phyloP scores from a whole-genome alignment of 1,139 yeast species.

The Protomyces pachydermus region DNA sequence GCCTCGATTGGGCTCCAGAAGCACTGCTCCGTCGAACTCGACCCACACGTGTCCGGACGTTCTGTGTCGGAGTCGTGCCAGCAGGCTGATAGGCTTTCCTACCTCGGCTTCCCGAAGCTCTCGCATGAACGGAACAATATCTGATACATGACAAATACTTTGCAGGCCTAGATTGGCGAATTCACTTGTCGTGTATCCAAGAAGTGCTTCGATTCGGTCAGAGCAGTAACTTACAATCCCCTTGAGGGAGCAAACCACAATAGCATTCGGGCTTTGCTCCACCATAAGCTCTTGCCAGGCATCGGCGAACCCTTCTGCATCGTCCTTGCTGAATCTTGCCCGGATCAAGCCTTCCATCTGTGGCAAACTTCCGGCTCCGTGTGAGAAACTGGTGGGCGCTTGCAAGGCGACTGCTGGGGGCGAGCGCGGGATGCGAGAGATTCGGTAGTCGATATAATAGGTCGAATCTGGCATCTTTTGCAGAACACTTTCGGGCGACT shows the following conservation, averaged over 20 bases:
- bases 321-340: not conserved
- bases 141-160: conserved; percentile 27
- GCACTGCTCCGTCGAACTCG: conserved; percentile 25
- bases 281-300: conserved; percentile 14
- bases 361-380: not conserved
- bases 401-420: not conserved
- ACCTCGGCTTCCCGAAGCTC: conserved; percentile 19
- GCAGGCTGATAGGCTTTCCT: conserved; percentile 13
- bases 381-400: not conserved
- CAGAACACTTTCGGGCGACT: conserved; percentile 2
- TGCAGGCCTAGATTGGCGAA: conserved; percentile 22
- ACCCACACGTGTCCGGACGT: conserved; percentile 26
- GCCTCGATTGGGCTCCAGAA: conserved; percentile 8
- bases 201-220: conserved; percentile 3
- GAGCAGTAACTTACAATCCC: conserved; percentile 28
- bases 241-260: conserved; percentile 27
- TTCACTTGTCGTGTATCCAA: conserved; percentile 28
- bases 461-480: not conserved
- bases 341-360: not conserved
- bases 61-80: conserved; percentile 26
- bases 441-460: conserved; percentile 10
- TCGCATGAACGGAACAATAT: conserved; percentile 27
- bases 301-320: not conserved
- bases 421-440: not conserved
- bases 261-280: conserved; percentile 23